These are phyloP conservation scores for Gnaphalium uliginosum DNA, from an alignment of 129 eudicot genomes.

Conservation along the genomic window DNA sequence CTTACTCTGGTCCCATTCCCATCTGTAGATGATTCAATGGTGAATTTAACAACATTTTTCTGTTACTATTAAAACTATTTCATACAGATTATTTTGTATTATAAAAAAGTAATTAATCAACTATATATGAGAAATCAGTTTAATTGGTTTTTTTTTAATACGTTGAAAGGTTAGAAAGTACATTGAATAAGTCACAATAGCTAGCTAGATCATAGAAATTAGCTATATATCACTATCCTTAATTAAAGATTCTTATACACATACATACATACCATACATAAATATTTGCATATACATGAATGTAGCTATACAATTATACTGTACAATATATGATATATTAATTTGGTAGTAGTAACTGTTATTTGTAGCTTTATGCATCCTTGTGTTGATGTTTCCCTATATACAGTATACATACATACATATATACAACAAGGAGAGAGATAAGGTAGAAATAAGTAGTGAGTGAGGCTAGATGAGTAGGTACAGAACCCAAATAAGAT, in stretches of 20 bases:
- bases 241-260: too few relatives aligned
- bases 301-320: background rate
- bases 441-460: conserved; percentile 10
- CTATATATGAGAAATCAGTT: too few relatives aligned
- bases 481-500: conserved; percentile 39
- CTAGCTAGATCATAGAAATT: background rate
- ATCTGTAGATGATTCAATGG: background rate
- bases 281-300: background rate
- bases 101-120: too few relatives aligned
- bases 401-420: conserved; percentile 22
- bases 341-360: conserved; percentile 34
- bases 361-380: conserved; percentile 38
- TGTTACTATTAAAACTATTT: background rate
- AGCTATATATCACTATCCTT: background rate
- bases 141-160: too few relatives aligned
- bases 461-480: conserved; percentile 23
- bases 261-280: background rate
- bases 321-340: conserved; percentile 13
- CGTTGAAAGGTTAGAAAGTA: too few relatives aligned
- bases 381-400: conserved; percentile 41
- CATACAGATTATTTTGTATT: background rate
- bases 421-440: conserved; percentile 16
- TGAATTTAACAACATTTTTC: too few relatives aligned
- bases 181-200: too few relatives aligned
- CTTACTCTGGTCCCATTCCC: background rate